Percentiles rank a stretch among this genome's conserved stretches.
These are phyloP conservation scores for Rutstroemia sp. DNA, from an alignment of 2,329 filamentous ascomycete genomes.

Conservation along the genomic window DNA sequence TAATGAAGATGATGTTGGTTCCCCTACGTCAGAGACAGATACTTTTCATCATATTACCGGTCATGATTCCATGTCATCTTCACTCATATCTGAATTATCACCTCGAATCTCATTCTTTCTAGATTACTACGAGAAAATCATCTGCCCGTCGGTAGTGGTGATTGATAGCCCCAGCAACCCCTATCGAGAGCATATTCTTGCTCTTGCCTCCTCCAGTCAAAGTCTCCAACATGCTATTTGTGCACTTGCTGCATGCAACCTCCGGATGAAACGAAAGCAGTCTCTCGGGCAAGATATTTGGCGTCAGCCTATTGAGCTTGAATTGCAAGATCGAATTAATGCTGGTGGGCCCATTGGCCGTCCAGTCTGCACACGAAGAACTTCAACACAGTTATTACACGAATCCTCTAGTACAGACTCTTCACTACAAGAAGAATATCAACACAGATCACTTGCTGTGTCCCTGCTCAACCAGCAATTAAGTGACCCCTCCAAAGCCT, in stretches of 20 bases:
- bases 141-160: conserved; percentile 85
- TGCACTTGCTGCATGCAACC: conserved; percentile 79
- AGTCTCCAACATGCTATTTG: conserved; percentile 91
- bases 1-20: conserved; percentile 28
- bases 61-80: conserved; percentile 43
- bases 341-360: conserved; percentile 12
- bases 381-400: conserved; percentile 26
- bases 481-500: conserved; percentile 64
- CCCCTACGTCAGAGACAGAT: conserved; percentile 23
- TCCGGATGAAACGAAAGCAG: conserved; percentile 73
- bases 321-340: conserved; percentile 27
- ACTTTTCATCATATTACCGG: conserved; percentile 23
- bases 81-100: conserved; percentile 53
- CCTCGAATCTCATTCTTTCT: conserved; percentile 81
- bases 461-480: conserved; percentile 78
- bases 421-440: conserved; percentile 69
- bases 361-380: conserved; percentile 16
- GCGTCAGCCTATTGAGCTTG: conserved; percentile 34
- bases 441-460: conserved; percentile 75
- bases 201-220: conserved; percentile 67
- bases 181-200: conserved; percentile 75
- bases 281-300: conserved; percentile 48
- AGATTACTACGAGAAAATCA: conserved; percentile 88
- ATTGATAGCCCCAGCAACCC: conserved; percentile 84
- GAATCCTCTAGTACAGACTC: conserved; percentile 41